Evolutionary conservation across 2,329 filamentous ascomycete genomes (phyloP), one percentile per base, ranked within the genome.

Genomic region (Trichoderma sp.): DNA sequence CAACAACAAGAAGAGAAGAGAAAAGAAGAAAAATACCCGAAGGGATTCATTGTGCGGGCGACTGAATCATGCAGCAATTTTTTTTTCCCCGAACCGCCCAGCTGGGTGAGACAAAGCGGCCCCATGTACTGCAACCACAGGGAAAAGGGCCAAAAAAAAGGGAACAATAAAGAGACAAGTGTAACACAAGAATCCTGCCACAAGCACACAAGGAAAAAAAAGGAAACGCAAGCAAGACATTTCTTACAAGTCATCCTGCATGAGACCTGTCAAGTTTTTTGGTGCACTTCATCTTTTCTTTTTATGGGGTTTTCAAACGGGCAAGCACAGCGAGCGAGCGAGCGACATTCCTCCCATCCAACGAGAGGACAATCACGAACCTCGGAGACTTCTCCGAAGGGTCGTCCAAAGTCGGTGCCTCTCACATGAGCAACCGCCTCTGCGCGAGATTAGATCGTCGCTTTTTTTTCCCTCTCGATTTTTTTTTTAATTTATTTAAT

Each of bases 371-470:
- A 5, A 22, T 17, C 48, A 22, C 42, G 19, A 2, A 2, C 12
- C 9, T 25, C 50, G 34, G 60, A 29, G 10, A 12, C n/a, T n/a
- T 9, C 64, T 58, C 39, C 53, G 53, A 45, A 58, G 34, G 34
- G 53, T n/a, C 5, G 4, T 13, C 17, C 29, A 37, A 32, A 32
- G 27, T 32, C 50, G 9, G 9, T 22, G n/a, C 45, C 32, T 34
- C 64, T 67, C 67, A 68, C 67, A 68, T 68, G 67, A 68, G 67
- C 67, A 25, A 4, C 52, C 27, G 39, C 10, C 35, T 64, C 60
- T 68, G 67, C 67, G 59, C 48, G 67, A 67, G 64, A 67, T 65
- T 48, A 56, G 58, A 68, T 64, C 66, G 67, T 39, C 67, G 53
- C 58, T 64, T 22, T n/a, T n/a, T n/a, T n/a, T n/a, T n/a, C n/a